These are phyloP conservation scores for Millerozyma miso DNA, from an alignment of 805 yeast genomes.

Conservation along the genomic window DNA sequence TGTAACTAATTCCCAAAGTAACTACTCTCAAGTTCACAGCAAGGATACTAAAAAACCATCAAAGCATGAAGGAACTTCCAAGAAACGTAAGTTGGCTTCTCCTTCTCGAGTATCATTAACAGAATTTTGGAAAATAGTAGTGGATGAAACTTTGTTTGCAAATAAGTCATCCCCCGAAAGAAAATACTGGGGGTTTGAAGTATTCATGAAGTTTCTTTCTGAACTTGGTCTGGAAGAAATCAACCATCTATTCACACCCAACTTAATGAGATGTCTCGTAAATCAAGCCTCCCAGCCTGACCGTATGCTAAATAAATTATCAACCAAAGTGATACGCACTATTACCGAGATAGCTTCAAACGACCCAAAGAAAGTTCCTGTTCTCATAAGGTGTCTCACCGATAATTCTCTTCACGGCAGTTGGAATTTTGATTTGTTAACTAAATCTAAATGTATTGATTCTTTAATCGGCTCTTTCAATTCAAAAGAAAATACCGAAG, in stretches of 20 bases:
- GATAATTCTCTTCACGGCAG: constrained; percentile 44
- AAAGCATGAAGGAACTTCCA: constrained; percentile 20
- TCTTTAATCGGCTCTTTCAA: constrained; percentile 22
- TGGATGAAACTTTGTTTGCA: constrained; percentile 78
- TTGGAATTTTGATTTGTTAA: constrained; percentile 69
- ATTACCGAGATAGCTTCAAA: constrained; percentile 36
- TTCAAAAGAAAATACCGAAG: constrained; percentile 15
- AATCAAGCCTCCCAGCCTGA: constrained; percentile 69
- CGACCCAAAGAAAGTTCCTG: constrained; percentile 38
- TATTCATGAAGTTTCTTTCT: constrained; percentile 49
- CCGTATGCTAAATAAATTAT: constrained; percentile 63
- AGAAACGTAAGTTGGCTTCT: constrained; percentile 11
- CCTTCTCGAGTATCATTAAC: constrained; percentile 22
- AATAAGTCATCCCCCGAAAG: constrained; percentile 78
- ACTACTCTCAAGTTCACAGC: constrained; percentile 10
- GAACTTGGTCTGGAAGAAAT: constrained; percentile 16
- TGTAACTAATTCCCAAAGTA: constrained; percentile 7
- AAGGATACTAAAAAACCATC: constrained; percentile 20
- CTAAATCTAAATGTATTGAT: constrained; percentile 67
- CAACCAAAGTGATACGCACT: constrained; percentile 46
- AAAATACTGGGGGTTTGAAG: constrained; percentile 80
- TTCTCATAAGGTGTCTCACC: constrained; percentile 21
- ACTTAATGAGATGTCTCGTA: constrained; percentile 66
- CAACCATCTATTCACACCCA: constrained; percentile 48
- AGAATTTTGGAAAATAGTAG: constrained; percentile 75